These are phyloP conservation scores for Oidiodendron maius DNA, from an alignment of 495 filamentous ascomycete genomes.

Conservation along the genomic window DNA sequence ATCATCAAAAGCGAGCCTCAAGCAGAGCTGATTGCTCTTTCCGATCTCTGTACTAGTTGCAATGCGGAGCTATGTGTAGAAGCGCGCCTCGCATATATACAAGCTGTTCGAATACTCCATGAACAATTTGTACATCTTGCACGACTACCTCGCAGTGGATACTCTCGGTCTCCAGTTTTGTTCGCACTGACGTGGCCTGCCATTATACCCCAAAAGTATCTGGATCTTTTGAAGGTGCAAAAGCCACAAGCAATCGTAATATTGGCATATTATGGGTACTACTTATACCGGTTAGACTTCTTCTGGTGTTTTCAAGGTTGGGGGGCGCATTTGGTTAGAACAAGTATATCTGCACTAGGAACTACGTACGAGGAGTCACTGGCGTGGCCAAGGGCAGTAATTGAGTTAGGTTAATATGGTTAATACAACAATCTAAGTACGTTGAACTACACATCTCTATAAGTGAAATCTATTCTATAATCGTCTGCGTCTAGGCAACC, in stretches of 20 bases:
- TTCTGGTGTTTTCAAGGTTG: background rate
- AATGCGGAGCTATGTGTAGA: background rate
- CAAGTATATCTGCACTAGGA: background rate
- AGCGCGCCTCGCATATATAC: background rate
- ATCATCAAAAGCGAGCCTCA: background rate
- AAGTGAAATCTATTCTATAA: background rate
- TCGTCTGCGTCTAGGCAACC: background rate
- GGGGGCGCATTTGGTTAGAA: background rate
- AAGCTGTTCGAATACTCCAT: background rate
- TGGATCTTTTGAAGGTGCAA: background rate
- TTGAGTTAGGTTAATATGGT: background rate
- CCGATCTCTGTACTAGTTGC: background rate
- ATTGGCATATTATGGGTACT: background rate
- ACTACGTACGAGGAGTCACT: background rate
- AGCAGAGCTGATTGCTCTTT: background rate
- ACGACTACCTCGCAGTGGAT: background rate
- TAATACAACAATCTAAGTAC: background rate
- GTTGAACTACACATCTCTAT: background rate
- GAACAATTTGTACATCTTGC: background rate
- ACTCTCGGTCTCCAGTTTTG: background rate
- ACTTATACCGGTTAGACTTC: background rate
- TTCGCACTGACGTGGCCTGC: background rate
- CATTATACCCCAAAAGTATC: background rate
- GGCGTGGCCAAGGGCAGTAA: background rate
- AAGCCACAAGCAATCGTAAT: background rate